A percentile compares a stretch with the other conserved stretches of the same genome.
phyloP scores from a whole-genome alignment of 2,329 filamentous ascomycete species.

The Fusarium virguliforme region DNA sequence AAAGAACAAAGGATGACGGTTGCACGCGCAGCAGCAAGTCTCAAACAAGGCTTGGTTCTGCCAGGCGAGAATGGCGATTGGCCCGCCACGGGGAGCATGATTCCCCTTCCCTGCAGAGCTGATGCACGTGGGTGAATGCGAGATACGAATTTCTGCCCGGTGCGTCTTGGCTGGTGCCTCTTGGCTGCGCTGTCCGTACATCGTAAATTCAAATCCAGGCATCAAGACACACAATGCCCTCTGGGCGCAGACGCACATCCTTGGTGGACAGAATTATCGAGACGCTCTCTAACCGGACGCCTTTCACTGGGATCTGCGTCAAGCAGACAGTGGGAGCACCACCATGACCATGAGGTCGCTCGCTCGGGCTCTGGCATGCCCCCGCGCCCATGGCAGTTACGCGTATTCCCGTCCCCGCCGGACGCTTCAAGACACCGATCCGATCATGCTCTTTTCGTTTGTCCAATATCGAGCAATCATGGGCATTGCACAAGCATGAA shows the following conservation, averaged over 20 bases:
- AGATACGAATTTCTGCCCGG: constrained; percentile 49
- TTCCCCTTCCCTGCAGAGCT: constrained; percentile 28
- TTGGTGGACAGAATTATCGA: constrained; percentile 41
- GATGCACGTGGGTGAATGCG: constrained; percentile 43
- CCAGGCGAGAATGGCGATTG: constrained; percentile 27
- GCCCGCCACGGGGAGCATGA: not conserved
- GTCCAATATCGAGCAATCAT: not conserved
- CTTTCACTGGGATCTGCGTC: constrained; percentile 15
- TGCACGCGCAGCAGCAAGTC: not conserved
- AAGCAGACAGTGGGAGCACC: constrained; percentile 14
- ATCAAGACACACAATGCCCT: not conserved
- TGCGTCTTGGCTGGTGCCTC: constrained; percentile 23
- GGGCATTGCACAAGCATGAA: not conserved
- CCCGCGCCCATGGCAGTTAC: not conserved
- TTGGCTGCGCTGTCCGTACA: not conserved
- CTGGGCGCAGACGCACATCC: constrained; percentile 22
- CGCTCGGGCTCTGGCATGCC: not conserved
- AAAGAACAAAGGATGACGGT: constrained; percentile 2
- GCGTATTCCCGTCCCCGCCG: not conserved
- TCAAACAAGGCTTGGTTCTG: constrained; percentile 6
- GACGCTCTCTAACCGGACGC: constrained; percentile 29
- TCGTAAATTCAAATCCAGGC: constrained; percentile 9
- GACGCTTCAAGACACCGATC: not conserved
- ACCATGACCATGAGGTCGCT: constrained; percentile 6
- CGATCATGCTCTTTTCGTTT: not conserved